Percentiles rank a stretch among this genome's conserved stretches.
Evolutionary conservation across 345 rosid species (phyloP).

Genomic region (Corymbia maculata): DNA sequence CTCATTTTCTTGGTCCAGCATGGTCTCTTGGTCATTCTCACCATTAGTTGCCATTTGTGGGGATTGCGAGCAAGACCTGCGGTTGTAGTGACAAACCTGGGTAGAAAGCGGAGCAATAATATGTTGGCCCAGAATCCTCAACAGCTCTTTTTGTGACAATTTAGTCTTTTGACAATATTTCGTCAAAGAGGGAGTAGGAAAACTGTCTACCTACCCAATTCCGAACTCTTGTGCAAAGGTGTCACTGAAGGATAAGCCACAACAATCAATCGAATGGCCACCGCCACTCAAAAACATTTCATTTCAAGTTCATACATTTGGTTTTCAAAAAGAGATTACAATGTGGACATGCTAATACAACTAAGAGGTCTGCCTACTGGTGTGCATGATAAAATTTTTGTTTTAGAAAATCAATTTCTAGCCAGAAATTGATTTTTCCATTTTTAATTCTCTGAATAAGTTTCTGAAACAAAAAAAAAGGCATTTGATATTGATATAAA

Average conservation of each 20-base stretch:
- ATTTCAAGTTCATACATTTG: background rate
- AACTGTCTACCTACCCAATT: background rate
- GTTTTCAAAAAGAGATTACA: background rate
- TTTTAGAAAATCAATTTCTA: too few relatives aligned
- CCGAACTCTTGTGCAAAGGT: background rate
- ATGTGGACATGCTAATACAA: background rate
- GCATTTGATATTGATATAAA: too few relatives aligned
- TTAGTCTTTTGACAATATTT: background rate
- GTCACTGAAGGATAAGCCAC: background rate
- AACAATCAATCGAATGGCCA: background rate
- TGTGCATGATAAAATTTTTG: too few relatives aligned
- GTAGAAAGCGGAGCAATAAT: background rate
- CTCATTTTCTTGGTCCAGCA: background rate
- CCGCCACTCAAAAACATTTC: too few relatives aligned
- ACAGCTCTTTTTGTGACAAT: background rate
- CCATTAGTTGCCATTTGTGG: background rate
- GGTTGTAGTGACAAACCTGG: background rate
- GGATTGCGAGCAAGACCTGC: background rate
- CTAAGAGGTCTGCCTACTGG: background rate
- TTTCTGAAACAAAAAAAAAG: too few relatives aligned
- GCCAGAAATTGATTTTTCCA: background rate
- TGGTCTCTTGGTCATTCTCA: background rate
- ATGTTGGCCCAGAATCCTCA: background rate
- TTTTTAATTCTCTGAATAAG: too few relatives aligned
- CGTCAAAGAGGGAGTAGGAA: background rate